Base-by-base conservation (phyloP, 192 early-diverging fungal genomes). In the Thamnidium elegans region DNA sequence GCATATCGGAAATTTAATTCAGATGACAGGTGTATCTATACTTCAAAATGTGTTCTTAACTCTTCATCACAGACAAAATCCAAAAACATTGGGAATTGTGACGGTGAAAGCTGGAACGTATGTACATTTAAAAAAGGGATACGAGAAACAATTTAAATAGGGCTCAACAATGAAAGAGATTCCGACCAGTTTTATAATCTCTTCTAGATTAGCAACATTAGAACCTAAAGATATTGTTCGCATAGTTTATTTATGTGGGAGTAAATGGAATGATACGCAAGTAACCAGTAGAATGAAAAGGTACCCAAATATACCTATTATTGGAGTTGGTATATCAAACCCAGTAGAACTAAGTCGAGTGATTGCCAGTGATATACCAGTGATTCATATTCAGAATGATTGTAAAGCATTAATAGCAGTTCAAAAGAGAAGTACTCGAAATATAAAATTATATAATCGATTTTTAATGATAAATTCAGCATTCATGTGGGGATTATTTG, bases 291-390 rank as follows among this genome's bases (percentile, higher is more conserved):
- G 31, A n/a, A 60, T 67, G 56, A 4, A 15, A 11, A 30, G n/a
- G 13, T 53, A 50, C 2, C 68, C 61, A 3, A 11, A 44, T 10
- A 20, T 7, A 42, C 62, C 62, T 17, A n/a, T 70, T 0, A 11
- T 70, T 1, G 68, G 59, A 11, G 47, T 58, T 23, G 68, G 68
- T 11, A 70, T 70, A 17, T 54, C 68, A 6, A 70, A 70, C 58
- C 68, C 68, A 10, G 51, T 58, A 36, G 61, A 70, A 20, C 30
- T 70, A 19, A 45, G n/a, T 31, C 52, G 54, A 7, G 68, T 51
- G 4, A 52, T 70, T 10, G 13, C 30, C 14, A 43, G 8, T 1
- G 36, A 42, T 39, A 45, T 64, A 42, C 68, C 68, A n/a, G 47
- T 64, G 17, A 55, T 70, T 43, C 68, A 70, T 50, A 44, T 70